Evolutionary conservation across 768 basidiomycete genomes (phyloP).

Genomic region (Tylopilus rubrobrunneus): DNA sequence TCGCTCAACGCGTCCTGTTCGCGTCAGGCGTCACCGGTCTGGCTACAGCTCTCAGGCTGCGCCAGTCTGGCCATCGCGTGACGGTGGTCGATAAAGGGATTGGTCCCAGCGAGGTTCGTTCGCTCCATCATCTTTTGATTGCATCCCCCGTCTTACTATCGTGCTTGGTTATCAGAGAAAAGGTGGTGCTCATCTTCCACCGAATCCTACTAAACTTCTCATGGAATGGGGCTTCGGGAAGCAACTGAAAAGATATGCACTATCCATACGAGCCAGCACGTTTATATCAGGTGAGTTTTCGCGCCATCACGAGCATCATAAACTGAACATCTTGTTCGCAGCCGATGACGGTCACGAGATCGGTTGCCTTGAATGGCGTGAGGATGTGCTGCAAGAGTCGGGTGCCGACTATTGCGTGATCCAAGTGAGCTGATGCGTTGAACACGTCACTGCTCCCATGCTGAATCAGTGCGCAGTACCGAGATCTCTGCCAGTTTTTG

Average conservation of each 20-base stretch:
- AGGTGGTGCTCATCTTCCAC: constrained; percentile 47
- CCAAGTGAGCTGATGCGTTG: constrained; percentile 33
- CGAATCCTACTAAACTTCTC: constrained; percentile 57
- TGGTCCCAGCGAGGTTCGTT: constrained; percentile 40
- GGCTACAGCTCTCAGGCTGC: constrained; percentile 53
- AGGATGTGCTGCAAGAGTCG: constrained; percentile 46
- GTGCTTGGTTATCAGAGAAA: constrained; percentile 24
- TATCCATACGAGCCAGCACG: constrained; percentile 21
- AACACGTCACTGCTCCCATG: neutral
- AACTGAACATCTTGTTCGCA: constrained; percentile 19
- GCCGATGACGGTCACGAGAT: constrained; percentile 43
- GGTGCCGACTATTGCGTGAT: constrained; percentile 53
- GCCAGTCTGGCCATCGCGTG: constrained; percentile 57
- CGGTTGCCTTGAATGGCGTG: constrained; percentile 45
- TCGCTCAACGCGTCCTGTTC: neutral
- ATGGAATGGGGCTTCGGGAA: constrained; percentile 54
- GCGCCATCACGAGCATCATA: too few relatives aligned
- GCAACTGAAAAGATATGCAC: constrained; percentile 35
- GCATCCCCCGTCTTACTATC: neutral
- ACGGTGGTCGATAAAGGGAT: constrained; percentile 50
- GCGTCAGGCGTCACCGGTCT: constrained; percentile 47
- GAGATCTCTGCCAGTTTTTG: constrained; percentile 49
- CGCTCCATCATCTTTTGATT: neutral
- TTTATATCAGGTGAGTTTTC: constrained; percentile 23
- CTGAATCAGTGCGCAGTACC: constrained; percentile 38